Evolutionary conservation across 176 grass and related monocot genomes (phyloP), one percentile per base, ranked within the genome.

Genomic region (Paspalum vaginatum): DNA sequence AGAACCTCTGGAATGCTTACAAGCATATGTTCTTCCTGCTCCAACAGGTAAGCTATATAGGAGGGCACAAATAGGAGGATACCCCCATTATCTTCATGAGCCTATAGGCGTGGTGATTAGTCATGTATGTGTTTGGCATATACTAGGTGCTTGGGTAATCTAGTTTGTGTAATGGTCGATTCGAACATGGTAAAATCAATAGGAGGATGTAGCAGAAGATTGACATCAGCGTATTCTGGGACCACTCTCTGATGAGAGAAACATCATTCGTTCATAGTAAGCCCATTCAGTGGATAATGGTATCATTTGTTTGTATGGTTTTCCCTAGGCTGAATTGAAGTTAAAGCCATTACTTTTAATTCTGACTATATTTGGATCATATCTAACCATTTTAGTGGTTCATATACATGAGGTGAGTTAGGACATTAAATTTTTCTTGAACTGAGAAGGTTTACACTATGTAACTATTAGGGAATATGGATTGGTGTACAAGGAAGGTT

Each of bases 1-100:
- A 67, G 11, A 76, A 25, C 41, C 62, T 68, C 37, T 45, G 25
- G 2, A 45, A 76, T 67, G 38, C 72, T 76, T 38, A 66, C 52
- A 83, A 76, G 61, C 17, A 75, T 66, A 84, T 58, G 66, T 48
- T 27, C 41, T 46, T 22, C 43, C 20, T 71, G 24, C 54, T 49
- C 58, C 41, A 57, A 47, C 48, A 67, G 17, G 59, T 83, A 64
- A 64, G 37, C 46, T 83, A n/a, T 75, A 46, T 27, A 18, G 5
- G 24, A 59, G 50, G 51, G 25, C 61, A 40, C 41, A 45, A 66
- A 21, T 83, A 44, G 7, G 50, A 68, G 18, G 24, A 14, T 41
- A 84, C 22, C 22, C 22, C 59, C 25, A 49, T 17, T 46, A 7
- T 58, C 56, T 51, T 54, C 27, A 13, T 73, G 53, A 17, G 22